A percentile compares a stretch with the other conserved stretches of the same genome.
Conservation (phyloP, 2,329 filamentous ascomycete species). For the Trichothecium roseum region DNA sequence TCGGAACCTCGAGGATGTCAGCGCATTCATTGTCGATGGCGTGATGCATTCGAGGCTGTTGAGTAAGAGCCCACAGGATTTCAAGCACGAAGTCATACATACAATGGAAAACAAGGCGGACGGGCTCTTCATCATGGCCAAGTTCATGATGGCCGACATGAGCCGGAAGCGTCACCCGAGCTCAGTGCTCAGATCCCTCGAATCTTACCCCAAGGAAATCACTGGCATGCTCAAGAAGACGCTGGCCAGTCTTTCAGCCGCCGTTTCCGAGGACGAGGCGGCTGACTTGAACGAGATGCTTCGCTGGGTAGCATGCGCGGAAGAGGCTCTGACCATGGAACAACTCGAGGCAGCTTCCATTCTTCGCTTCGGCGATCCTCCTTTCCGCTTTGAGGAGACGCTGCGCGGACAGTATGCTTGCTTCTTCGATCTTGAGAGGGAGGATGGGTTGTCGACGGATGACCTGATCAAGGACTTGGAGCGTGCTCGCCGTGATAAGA, state of each 20-base stretch:
- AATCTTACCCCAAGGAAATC: slow-evolving; percentile 31
- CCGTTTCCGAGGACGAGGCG: slow-evolving; percentile 25
- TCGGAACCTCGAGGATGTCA: slow-evolving; percentile 31
- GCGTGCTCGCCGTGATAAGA: slow-evolving; percentile 12
- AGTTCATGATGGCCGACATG: slow-evolving; percentile 39
- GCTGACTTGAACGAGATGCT: slow-evolving; percentile 35
- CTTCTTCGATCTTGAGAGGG: slow-evolving; percentile 33
- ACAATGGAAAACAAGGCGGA: slow-evolving; percentile 30
- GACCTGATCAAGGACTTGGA: slow-evolving; percentile 28
- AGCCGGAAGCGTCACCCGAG: slow-evolving; percentile 32
- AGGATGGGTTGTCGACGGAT: slow-evolving; percentile 31
- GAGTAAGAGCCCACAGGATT: slow-evolving; percentile 16
- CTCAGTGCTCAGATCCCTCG: slow-evolving; percentile 31
- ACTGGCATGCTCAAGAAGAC: slow-evolving; percentile 31
- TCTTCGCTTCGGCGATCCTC: slow-evolving; percentile 29
- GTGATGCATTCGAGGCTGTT: slow-evolving; percentile 27
- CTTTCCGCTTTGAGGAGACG: slow-evolving; percentile 28
- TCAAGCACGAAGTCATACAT: slow-evolving; percentile 26
- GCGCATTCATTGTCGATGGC: slow-evolving; percentile 28
- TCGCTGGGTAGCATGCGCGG: slow-evolving; percentile 33
- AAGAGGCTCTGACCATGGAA: slow-evolving; percentile 30
- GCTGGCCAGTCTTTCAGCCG: slow-evolving; percentile 27
- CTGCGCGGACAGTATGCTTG: slow-evolving; percentile 33
- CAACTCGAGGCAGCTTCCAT: slow-evolving; percentile 32
- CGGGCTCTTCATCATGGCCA: slow-evolving; percentile 37